These are phyloP conservation scores for Aspergillus proliferans DNA, from an alignment of 2,329 filamentous ascomycete genomes.

Conservation along the genomic window DNA sequence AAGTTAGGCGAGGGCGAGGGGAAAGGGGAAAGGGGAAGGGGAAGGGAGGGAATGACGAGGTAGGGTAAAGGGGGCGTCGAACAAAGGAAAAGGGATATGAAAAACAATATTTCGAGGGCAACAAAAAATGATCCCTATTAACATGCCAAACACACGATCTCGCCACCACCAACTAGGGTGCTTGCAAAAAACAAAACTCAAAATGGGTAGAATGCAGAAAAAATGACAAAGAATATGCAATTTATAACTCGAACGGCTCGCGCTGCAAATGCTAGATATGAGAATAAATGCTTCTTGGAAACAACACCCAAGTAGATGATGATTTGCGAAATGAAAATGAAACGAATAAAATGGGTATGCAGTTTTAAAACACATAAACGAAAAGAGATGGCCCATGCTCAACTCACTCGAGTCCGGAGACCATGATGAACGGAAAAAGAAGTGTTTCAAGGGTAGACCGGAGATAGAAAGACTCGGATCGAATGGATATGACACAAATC, in stretches of 20 bases:
- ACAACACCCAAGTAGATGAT: conserved; percentile 28
- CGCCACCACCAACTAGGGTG: neutral
- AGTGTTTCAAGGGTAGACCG: conserved; percentile 9
- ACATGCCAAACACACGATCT: neutral
- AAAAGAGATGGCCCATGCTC: conserved; percentile 12
- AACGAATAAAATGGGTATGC: conserved; percentile 30
- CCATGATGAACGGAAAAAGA: conserved; percentile 2
- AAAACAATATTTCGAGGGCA: neutral
- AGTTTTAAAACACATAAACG: conserved; percentile 24
- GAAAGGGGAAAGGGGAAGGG: neutral
- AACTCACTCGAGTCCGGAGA: conserved; percentile 3
- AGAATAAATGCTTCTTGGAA: conserved; percentile 20
- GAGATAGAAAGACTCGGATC: conserved; percentile 11
- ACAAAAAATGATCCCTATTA: neutral
- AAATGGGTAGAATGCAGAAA: conserved; percentile 7
- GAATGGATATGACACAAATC: neutral
- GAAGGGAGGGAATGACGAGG: neutral
- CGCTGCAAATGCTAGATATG: conserved; percentile 43
- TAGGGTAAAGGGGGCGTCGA: neutral
- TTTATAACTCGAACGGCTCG: conserved; percentile 32
- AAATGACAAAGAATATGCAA: conserved; percentile 18
- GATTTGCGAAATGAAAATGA: conserved; percentile 23
- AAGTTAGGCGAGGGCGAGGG: neutral
- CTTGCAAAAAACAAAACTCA: neutral
- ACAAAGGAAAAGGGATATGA: neutral